Evolutionary conservation across 108 stramenopile species (phyloP), one percentile per base, ranked within the genome.

Genomic region (Skeletonema grethae): DNA sequence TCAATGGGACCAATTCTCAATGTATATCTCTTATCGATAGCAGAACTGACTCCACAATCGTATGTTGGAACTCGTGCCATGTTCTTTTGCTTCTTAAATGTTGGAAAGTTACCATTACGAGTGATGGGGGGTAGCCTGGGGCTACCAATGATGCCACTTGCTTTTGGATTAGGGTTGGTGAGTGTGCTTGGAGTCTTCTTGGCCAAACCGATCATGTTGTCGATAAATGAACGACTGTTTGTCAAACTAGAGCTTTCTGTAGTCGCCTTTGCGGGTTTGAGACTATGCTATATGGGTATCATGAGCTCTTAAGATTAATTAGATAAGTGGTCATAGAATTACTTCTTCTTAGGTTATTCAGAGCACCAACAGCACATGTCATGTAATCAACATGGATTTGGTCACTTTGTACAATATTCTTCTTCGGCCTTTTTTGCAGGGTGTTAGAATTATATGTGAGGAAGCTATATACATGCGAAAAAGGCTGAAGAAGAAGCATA

Each of bases 31-130:
- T 61, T 86, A 4, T 83, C 82, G 18, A 79, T 86, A 18, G 78
- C 64, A 48, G 61, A 81, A 35, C 57, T 86, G 22, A 72, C 82
- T 1, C 85, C 85, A 4, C 73, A 73, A 32, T 68, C 85, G 4
- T 86, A 86, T 48, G 72, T 86, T 28, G 85, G 85, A 35, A 83
- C 85, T 11, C 73, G 82, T 2, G 85, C 85, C 46, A 83, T 83
- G 82, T 86, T 86, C 75, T 86, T 86, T 73, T 86, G 85, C 53
- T 80, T 83, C 31, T 34, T 86, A 22, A 86, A 86, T 56, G 24
- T 73, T 20, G 79, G 75, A 3, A 86, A 86, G 32, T 7, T 86
- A 7, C 85, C 85, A 20, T 76, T 86, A 70, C 63, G 85, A 24
- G 64, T 86, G n/a, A 12, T 72, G 41, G 79, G 75, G 4, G 85